phyloP scores from a whole-genome alignment of 345 rosid species.

The Gossypium sturtianum region DNA sequence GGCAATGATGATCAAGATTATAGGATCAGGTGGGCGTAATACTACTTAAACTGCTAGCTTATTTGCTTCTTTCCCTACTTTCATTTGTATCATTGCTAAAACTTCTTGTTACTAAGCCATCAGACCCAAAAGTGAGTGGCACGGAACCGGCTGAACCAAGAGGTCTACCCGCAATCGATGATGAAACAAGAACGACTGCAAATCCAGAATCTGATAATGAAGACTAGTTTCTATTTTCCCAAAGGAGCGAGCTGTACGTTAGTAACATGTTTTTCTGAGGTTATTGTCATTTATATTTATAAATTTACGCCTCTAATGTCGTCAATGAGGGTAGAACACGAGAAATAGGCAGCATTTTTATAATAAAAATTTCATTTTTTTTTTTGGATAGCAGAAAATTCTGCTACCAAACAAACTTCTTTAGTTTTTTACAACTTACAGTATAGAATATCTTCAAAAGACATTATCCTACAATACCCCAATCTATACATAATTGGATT shows the following conservation, averaged over 20 bases:
- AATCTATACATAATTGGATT: too few species aligned
- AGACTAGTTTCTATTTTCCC: neutral
- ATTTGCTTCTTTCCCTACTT: neutral
- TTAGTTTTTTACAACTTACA: too few species aligned
- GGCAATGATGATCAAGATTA: neutral
- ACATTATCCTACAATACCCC: too few species aligned
- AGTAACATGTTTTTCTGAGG: neutral
- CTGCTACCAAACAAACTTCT: too few species aligned
- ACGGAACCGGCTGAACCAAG: neutral
- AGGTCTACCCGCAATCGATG: neutral
- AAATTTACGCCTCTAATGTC: neutral
- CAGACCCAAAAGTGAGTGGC: neutral
- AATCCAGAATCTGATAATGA: neutral
- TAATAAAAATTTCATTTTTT: too few species aligned
- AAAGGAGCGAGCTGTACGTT: neutral
- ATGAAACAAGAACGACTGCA: neutral
- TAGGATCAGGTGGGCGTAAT: neutral
- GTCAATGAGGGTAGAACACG: neutral
- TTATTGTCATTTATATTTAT: neutral
- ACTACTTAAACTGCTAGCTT: neutral
- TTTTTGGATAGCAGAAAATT: too few species aligned
- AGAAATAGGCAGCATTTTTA: neutral
- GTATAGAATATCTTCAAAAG: too few species aligned
- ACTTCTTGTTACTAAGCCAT: neutral
- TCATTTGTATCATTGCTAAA: constrained; percentile 4